Conservation (phyloP, 2,329 filamentous ascomycete genomes). For the Colletotrichum nymphaeae region DNA sequence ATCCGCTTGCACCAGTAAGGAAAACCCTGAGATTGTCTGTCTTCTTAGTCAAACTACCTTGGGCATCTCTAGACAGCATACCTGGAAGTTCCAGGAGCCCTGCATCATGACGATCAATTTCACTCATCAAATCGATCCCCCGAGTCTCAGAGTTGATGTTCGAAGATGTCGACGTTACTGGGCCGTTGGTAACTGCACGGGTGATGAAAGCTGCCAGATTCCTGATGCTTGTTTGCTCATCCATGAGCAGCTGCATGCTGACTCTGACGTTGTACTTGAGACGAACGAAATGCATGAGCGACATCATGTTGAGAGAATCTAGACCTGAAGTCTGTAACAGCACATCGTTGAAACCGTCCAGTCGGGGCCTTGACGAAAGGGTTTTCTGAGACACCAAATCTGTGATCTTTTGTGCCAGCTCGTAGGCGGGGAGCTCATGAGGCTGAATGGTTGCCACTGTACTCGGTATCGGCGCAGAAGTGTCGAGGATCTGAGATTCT, state of each 20-base stretch:
- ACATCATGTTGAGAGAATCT: slow-evolving; percentile 31
- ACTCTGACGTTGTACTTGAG: slow-evolving; percentile 1
- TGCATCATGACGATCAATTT: background rate
- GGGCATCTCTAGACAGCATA: too few species aligned
- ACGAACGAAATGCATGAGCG: slow-evolving; percentile 28
- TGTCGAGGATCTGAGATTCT: background rate
- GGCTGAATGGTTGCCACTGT: background rate
- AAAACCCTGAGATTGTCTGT: background rate
- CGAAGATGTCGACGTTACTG: fast-evolving
- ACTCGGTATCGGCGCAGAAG: fast-evolving
- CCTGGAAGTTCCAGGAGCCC: background rate
- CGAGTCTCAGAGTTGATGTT: too few species aligned
- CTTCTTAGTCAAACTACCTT: background rate
- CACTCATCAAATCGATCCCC: background rate
- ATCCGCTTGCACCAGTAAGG: slow-evolving; percentile 14
- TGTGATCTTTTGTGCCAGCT: slow-evolving; percentile 5
- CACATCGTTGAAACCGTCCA: background rate
- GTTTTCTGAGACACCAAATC: background rate
- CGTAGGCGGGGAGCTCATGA: background rate
- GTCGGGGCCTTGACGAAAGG: fast-evolving
- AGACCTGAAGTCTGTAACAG: slow-evolving; percentile 12
- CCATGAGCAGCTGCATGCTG: slow-evolving; percentile 28
- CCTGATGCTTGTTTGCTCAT: slow-evolving; percentile 12
- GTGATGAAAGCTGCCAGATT: slow-evolving; percentile 13
- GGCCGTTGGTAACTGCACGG: too few species aligned